Conservation (phyloP, 441 rosid genomes). For the Erodium trifolium region DNA sequence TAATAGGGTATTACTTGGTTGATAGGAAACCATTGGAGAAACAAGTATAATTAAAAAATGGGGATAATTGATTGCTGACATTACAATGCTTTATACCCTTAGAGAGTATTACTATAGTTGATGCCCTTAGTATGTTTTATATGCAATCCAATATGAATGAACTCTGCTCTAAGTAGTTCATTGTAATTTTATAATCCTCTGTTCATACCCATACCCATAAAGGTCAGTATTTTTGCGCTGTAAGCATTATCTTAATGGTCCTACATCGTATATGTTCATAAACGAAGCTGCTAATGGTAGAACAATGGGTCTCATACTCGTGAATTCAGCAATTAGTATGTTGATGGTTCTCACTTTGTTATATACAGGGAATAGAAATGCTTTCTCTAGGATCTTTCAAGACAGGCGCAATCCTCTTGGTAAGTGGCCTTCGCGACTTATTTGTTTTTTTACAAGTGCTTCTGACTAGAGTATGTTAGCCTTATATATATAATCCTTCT, state of each 20-base stretch:
- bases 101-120: no score
- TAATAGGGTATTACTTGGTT: not conserved
- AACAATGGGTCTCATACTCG: not conserved
- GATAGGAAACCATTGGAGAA: not conserved
- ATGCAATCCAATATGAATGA: not conserved
- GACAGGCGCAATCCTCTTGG: constrained; percentile 95
- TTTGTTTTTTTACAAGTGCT: not conserved
- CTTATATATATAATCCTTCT: not conserved
- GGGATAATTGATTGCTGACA: no score
- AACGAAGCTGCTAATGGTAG: not conserved
- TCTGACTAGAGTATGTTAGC: not conserved
- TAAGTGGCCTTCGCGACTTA: constrained; percentile 24
- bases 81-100: no score
- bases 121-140: not conserved
- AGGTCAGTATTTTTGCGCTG: not conserved
- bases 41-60: no score
- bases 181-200: not conserved
- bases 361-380: constrained; percentile 92
- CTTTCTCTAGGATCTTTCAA: constrained; percentile 97
- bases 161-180: not conserved
- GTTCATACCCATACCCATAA: not conserved
- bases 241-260: not conserved
- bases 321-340: not conserved
- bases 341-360: constrained; percentile 5
- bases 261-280: not conserved